These are phyloP conservation scores for Striga hermonthica DNA, from an alignment of 305 asterid species.

Conservation along the genomic window DNA sequence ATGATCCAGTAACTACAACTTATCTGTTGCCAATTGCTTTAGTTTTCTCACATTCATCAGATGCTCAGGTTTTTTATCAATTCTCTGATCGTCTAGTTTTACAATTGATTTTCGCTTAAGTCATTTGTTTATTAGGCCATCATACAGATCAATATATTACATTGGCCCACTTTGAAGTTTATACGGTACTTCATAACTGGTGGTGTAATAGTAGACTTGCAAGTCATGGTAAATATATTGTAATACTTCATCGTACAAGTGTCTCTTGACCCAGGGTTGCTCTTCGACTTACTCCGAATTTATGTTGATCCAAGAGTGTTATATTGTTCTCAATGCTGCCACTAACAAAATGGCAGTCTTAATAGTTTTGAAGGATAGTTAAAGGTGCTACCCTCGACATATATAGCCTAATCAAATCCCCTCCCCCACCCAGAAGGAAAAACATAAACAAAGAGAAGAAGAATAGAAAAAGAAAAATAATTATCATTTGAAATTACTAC, in stretches of 20 bases:
- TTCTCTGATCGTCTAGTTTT: background rate
- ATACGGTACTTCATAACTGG: background rate
- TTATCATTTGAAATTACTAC: too few species aligned
- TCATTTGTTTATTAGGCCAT: background rate
- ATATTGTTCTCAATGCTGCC: too few species aligned
- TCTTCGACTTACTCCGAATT: too few species aligned
- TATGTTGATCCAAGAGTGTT: too few species aligned
- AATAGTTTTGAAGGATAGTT: too few species aligned
- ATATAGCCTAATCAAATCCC: too few species aligned
- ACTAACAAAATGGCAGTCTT: too few species aligned
- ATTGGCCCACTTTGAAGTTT: background rate
- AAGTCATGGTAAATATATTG: background rate
- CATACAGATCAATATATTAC: background rate
- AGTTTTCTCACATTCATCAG: conserved; percentile 7
- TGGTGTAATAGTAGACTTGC: background rate
- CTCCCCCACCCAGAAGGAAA: too few species aligned
- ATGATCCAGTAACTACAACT: background rate
- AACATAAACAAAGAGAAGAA: too few species aligned
- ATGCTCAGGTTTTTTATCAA: background rate
- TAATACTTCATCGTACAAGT: background rate
- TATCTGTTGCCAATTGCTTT: conserved; percentile 20
- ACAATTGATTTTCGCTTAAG: background rate
- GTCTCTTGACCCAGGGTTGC: background rate
- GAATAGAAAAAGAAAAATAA: too few species aligned
- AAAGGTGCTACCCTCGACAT: too few species aligned